Percentiles rank a stretch among this genome's conserved stretches.
Conservation (phyloP, 306 rosid genomes). For the Crataegus laevigata region DNA sequence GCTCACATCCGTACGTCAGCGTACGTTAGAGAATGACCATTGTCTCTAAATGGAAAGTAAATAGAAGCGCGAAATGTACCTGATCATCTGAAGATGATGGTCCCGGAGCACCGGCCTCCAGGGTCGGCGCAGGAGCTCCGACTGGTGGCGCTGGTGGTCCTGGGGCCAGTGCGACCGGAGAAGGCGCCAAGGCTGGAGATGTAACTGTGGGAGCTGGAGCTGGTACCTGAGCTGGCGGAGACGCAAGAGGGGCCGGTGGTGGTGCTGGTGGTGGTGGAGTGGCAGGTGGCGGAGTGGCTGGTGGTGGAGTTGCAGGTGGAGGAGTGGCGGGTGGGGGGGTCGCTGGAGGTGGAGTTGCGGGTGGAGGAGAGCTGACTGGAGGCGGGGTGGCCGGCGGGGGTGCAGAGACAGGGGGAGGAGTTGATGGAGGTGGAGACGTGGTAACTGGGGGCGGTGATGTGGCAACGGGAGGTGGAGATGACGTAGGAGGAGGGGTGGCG, state of each 20-base stretch:
- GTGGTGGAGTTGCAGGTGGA: conserved; percentile 39
- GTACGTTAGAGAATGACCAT: neutral
- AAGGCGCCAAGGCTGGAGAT: conserved; percentile 45
- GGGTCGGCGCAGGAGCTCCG: conserved; percentile 61
- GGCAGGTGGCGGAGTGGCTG: conserved; percentile 4
- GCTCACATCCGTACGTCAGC: neutral
- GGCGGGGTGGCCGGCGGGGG: conserved; percentile 39
- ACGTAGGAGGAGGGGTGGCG: conserved; percentile 10
- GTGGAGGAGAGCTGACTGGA: conserved; percentile 22
- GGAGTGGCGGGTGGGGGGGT: conserved; percentile 36
- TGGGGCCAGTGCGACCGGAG: conserved; percentile 21
- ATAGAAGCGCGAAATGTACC: conserved; percentile 15
- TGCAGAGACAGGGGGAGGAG: conserved; percentile 24
- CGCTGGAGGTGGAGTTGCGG: conserved; percentile 35
- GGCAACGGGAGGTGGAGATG: conserved; percentile 1
- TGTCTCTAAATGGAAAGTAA: neutral
- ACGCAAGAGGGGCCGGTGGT: conserved; percentile 43
- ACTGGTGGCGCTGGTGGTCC: conserved; percentile 36
- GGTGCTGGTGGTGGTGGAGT: conserved; percentile 49
- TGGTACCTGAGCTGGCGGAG: conserved; percentile 42
- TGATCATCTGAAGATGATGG: conserved; percentile 38
- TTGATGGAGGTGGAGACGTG: conserved; percentile 20
- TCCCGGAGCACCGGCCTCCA: conserved; percentile 21
- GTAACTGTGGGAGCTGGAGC: conserved; percentile 43
- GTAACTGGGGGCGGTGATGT: neutral